These are phyloP conservation scores for Sambucus nigra DNA, from an alignment of 129 eudicot genomes.

Conservation along the genomic window DNA sequence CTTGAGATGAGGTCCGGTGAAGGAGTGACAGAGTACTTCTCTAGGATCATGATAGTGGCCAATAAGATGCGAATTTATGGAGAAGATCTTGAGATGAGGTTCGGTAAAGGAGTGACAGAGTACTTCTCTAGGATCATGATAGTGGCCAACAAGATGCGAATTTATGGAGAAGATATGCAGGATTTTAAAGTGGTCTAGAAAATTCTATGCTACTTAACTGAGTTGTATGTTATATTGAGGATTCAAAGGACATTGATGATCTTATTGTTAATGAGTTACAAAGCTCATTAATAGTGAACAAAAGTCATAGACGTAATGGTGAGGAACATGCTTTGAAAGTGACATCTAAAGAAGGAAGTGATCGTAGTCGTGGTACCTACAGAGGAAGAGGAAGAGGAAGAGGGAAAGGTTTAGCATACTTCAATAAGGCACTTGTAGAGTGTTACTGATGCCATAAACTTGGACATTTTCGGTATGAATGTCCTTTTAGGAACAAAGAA, in stretches of 20 bases:
- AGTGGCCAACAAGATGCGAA: constrained; percentile 2
- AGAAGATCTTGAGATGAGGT: constrained; percentile 3
- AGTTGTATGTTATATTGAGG: neutral
- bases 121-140: too few relatives aligned
- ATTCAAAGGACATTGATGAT: constrained; percentile 3
- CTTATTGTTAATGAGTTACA: constrained; percentile 5
- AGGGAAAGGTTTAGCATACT: neutral
- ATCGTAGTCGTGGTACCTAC: neutral
- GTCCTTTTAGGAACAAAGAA: neutral
- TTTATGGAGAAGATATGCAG: neutral
- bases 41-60: too few relatives aligned
- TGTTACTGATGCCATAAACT: neutral
- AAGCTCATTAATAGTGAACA: constrained; percentile 3
- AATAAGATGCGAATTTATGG: too few relatives aligned
- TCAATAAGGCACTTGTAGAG: neutral
- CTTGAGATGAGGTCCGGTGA: too few relatives aligned
- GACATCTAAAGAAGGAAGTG: neutral
- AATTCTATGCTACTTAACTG: neutral
- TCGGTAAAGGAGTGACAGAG: constrained; percentile 1
- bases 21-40: too few relatives aligned
- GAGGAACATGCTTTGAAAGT: constrained; percentile 6
- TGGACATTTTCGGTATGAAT: neutral
- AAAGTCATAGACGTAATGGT: neutral
- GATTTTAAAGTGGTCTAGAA: neutral
- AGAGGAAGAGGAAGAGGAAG: neutral